A percentile compares a stretch with the other conserved stretches of the same genome.
Conservation (phyloP, 2,329 filamentous ascomycete species). For the Aspergillus puulaauensis region DNA sequence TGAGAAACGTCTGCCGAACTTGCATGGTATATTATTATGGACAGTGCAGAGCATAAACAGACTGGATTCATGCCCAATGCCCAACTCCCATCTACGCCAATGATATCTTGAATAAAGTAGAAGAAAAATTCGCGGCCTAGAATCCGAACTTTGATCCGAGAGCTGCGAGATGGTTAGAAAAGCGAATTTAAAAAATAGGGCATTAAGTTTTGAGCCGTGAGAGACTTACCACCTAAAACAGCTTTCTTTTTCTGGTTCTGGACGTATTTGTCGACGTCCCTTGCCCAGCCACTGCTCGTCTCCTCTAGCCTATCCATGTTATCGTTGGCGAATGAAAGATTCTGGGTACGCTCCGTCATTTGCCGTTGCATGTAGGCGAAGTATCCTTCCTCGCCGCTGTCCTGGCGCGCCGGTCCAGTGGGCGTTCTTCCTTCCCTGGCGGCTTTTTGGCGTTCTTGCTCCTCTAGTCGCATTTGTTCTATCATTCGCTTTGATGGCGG, state of each 20-base stretch:
- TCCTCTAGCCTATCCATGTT: constrained; percentile 79
- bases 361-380: constrained; percentile 81
- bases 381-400: constrained; percentile 61
- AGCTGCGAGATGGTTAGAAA: constrained; percentile 24
- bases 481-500: constrained; percentile 88
- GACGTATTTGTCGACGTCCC: constrained; percentile 85
- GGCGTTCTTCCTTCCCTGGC: constrained; percentile 37
- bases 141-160: constrained; percentile 46
- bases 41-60: background rate
- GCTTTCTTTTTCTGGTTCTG: constrained; percentile 83
- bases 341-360: constrained; percentile 87
- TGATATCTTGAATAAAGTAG: background rate
- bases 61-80: background rate
- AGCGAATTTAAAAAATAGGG: background rate
- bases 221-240: constrained; percentile 63
- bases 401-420: constrained; percentile 18
- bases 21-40: background rate
- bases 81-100: background rate
- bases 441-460: constrained; percentile 53
- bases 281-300: constrained; percentile 78
- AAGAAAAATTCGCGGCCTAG: constrained; percentile 17
- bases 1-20: background rate
- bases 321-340: constrained; percentile 77
- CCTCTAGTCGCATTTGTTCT: constrained; percentile 73
- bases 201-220: background rate